These are phyloP conservation scores for Apophysomyces elegans DNA, from an alignment of 371 early-diverging fungal genomes.

Conservation along the genomic window DNA sequence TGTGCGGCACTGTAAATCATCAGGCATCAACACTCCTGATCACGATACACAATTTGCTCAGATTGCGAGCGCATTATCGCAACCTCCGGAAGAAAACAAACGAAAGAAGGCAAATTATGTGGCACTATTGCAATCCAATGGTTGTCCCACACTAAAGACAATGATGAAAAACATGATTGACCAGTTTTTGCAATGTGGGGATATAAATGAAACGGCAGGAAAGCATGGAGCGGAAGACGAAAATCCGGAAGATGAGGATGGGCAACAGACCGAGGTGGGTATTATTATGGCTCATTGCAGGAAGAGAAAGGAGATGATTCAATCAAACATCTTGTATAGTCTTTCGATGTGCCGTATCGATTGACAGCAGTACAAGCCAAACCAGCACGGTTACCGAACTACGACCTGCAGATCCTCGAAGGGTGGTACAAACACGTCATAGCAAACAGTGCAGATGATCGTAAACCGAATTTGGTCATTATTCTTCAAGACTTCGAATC, in stretches of 20 bases:
- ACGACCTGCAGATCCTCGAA: slow-evolving; percentile 66
- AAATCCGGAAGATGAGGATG: slow-evolving; percentile 25
- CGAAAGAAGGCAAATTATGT: slow-evolving; percentile 46
- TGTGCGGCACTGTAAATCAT: neutral
- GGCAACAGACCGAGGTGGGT: slow-evolving; percentile 10
- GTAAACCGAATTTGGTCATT: slow-evolving; percentile 62
- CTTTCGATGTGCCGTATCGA: neutral
- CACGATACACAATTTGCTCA: slow-evolving; percentile 49
- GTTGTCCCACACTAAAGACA: slow-evolving; percentile 59
- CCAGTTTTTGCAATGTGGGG: slow-evolving; percentile 48
- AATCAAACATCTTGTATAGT: neutral
- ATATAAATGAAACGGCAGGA: slow-evolving; percentile 27
- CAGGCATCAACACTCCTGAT: slow-evolving; percentile 51
- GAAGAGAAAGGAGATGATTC: neutral
- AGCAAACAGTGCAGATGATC: slow-evolving; percentile 1
- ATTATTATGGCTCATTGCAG: neutral
- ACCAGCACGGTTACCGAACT: slow-evolving; percentile 42
- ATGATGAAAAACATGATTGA: slow-evolving; percentile 67
- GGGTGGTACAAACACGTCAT: slow-evolving; percentile 64
- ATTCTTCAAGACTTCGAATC: slow-evolving; percentile 89
- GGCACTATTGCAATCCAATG: slow-evolving; percentile 68
- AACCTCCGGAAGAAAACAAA: slow-evolving; percentile 27
- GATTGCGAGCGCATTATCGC: slow-evolving; percentile 50
- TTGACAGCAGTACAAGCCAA: neutral
- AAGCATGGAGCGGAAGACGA: slow-evolving; percentile 27